Evolutionary conservation across 768 basidiomycete species (phyloP).

Genomic region (Boletus fagicola): DNA sequence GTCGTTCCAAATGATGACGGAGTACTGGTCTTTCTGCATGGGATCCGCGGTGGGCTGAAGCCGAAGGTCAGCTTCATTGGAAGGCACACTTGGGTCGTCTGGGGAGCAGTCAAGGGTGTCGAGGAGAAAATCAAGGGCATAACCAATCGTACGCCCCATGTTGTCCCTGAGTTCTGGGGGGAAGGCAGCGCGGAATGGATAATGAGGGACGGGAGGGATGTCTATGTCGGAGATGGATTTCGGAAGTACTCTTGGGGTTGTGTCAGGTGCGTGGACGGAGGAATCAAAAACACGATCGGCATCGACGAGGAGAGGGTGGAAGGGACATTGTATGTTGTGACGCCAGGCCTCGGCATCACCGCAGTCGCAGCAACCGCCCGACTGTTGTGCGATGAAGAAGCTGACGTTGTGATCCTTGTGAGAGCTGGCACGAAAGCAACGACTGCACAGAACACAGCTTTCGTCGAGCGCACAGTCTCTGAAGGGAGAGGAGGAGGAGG

Average conservation of each 20-base stretch:
- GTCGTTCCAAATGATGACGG: conserved; percentile 91
- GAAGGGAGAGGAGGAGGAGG: conserved; percentile 2
- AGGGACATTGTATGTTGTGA: conserved; percentile 60
- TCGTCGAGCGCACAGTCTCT: conserved; percentile 93
- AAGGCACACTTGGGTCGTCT: conserved; percentile 68
- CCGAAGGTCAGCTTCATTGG: conserved; percentile 65
- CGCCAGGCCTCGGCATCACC: conserved; percentile 91
- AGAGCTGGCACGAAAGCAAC: conserved; percentile 86
- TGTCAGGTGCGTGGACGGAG: conserved; percentile 23
- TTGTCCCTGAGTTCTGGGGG: conserved; percentile 70
- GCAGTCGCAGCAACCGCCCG: conserved; percentile 93
- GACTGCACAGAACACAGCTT: conserved; percentile 84
- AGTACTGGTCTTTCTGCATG: conserved; percentile 75
- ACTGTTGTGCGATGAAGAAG: conserved; percentile 90
- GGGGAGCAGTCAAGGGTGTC: conserved; percentile 82
- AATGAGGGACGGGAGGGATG: conserved; percentile 59
- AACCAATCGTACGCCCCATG: conserved; percentile 70
- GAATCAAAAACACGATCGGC: conserved; percentile 10
- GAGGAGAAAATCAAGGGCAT: conserved; percentile 79
- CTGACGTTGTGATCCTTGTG: conserved; percentile 88
- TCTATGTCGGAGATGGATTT: conserved; percentile 44
- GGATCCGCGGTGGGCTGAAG: conserved; percentile 76
- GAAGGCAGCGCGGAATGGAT: conserved; percentile 52
- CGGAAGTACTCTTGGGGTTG: conserved; percentile 43
- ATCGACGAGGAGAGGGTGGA: conserved; percentile 58